Evolutionary conservation across 768 basidiomycete species (phyloP), one percentile per base, ranked within the genome.

Genomic region (Lactarius pseudohatsudake): DNA sequence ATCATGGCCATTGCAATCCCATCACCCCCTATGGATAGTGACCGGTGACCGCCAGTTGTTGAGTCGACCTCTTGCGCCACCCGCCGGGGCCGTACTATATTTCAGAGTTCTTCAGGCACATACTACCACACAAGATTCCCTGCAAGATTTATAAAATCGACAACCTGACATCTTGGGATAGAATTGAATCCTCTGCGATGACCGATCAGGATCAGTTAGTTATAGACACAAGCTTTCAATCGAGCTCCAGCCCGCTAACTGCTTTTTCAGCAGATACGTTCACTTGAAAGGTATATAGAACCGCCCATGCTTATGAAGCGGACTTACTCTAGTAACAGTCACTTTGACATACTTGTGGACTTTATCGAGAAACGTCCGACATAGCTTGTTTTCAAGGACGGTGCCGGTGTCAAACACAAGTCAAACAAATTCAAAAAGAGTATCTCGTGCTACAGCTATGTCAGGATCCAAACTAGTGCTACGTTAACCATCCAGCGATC

Each of bases 31-130:
- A 28, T 28, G 28, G 28, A 28, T 28, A 28, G 28, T 28, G 28
- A 28, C 28, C 80, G 28, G 28, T 28, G 28, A 28, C 28, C 80
- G 28, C 28, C 28, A 28, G 28, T 28, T 28, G 28, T 28, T 28
- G 28, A 28, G 28, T 28, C 28, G 28, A 28, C 28, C 28, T 28
- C 28, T 28, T 28, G 28, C 28, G 28, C 28, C 28, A 28, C 30
- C 26, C 26, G 26, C 26, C 26, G 26, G 26, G 26, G 26, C 26
- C 26, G 26, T 26, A 26, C 26, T 26, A 26, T 26, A 26, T 26
- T 26, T 26, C 26, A 26, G 26, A 26, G 26, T 26, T 26, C 26
- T 26, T 26, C 26, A 26, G 26, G 26, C 26, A 26, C 26, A 26
- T 26, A 26, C 26, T 26, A 26, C 26, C 26, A 26, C 26, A 26